Conservation (phyloP, 2,329 filamentous ascomycete species). For the Hypoxylon sp. region DNA sequence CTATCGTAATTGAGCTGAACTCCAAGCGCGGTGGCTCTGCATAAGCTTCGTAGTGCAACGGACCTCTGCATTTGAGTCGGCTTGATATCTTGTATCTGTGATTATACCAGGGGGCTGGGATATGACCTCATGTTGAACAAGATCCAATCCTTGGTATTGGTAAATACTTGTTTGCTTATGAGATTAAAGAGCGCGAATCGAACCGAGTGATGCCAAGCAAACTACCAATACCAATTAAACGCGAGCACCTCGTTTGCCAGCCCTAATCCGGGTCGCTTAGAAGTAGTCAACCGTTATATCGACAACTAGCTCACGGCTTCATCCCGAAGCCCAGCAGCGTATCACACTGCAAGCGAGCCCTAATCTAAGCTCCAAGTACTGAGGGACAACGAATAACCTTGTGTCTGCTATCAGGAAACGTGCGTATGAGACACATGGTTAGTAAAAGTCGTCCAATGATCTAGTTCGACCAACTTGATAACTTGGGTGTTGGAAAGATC, state of each 20-base stretch:
- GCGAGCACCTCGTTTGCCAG: constrained; percentile 29
- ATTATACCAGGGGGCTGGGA: constrained; percentile 19
- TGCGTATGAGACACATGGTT: constrained; percentile 35
- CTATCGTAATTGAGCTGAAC: constrained; percentile 13
- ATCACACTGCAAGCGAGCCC: constrained; percentile 16
- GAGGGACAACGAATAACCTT: constrained; percentile 37
- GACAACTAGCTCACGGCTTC: constrained; percentile 13
- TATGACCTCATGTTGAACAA: constrained; percentile 35
- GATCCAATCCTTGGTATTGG: constrained; percentile 31
- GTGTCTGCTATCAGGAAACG: constrained; percentile 32
- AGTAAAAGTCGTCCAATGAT: constrained; percentile 27
- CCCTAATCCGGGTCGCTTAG: constrained; percentile 8
- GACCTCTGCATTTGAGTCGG: constrained; percentile 36
- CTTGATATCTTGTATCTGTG: constrained; percentile 33
- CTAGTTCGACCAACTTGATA: constrained; percentile 14
- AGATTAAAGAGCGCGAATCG: neutral
- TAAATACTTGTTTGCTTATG: constrained; percentile 27
- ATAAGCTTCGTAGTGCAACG: constrained; percentile 36
- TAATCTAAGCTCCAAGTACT: constrained; percentile 13
- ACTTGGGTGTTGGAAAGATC: constrained; percentile 16
- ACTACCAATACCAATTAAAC: constrained; percentile 24
- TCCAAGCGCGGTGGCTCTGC: constrained; percentile 22
- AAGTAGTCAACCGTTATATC: constrained; percentile 30
- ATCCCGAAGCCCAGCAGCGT: constrained; percentile 20
- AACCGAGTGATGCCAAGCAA: constrained; percentile 24